Conservation (phyloP, 352 stramenopile genomes). For the Globisporangium takayamanum region DNA sequence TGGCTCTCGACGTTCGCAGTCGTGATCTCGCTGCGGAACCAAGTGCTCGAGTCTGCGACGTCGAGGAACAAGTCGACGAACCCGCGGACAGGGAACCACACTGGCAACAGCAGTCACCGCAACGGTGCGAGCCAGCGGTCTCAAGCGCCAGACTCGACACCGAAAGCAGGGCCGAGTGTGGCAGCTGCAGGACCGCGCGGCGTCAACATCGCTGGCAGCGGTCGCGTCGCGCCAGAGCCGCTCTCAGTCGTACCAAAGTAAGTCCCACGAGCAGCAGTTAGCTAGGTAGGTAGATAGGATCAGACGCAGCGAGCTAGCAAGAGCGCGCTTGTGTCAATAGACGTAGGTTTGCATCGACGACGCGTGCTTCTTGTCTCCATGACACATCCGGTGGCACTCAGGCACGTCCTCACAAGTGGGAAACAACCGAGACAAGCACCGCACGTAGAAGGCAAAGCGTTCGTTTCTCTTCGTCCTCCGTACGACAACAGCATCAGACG, state of each 20-base stretch:
- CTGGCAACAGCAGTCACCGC: constrained; percentile 2
- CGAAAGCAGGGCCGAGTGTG: neutral
- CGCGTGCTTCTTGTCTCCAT: too few species aligned
- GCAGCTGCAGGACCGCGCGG: neutral
- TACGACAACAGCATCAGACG: too few species aligned
- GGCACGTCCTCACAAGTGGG: too few species aligned
- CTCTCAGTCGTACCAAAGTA: constrained; percentile 4
- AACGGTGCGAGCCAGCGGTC: constrained; percentile 8
- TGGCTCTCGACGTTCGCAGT: constrained; percentile 33
- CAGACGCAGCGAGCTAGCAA: neutral
- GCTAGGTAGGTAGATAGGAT: neutral
- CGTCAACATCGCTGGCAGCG: neutral
- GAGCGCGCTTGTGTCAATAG: neutral
- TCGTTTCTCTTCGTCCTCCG: neutral
- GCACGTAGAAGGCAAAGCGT: neutral
- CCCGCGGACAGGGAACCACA: constrained; percentile 8
- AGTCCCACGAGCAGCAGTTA: neutral
- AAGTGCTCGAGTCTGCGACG: constrained; percentile 5
- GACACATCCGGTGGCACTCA: too few species aligned
- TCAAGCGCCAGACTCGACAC: constrained; percentile 2
- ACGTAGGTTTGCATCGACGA: too few species aligned
- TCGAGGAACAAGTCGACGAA: constrained; percentile 7
- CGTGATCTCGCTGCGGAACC: constrained; percentile 12
- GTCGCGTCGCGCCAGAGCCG: constrained; percentile 4
- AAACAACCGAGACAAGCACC: too few species aligned